Evolutionary conservation across 2,329 filamentous ascomycete genomes (phyloP).

Genomic region (Alternaria sp.): DNA sequence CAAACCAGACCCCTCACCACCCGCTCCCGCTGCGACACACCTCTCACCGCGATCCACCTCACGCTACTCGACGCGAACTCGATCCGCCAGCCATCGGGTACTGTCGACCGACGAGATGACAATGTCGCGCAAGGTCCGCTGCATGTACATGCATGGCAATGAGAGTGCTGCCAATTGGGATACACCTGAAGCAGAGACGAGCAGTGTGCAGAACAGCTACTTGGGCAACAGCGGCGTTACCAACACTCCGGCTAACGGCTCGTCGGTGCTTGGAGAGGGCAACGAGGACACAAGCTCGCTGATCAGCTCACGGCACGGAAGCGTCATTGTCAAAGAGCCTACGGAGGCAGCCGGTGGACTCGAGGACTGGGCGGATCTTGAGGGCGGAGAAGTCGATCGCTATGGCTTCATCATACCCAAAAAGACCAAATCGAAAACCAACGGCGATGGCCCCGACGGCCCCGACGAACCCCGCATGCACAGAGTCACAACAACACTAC

Average conservation of each 20-base stretch:
- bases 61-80: conserved; percentile 42
- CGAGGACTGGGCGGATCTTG: conserved; percentile 69
- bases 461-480: conserved; percentile 54
- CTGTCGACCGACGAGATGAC: conserved; percentile 70
- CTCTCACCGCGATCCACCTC: conserved; percentile 44
- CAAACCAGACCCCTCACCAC: conserved; percentile 25
- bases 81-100: conserved; percentile 52
- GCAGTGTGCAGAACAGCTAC: conserved; percentile 28
- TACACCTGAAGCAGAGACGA: conserved; percentile 26
- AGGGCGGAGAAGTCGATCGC: conserved; percentile 65
- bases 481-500: conserved; percentile 65
- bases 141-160: conserved; percentile 69
- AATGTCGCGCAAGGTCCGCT: conserved; percentile 66
- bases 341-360: conserved; percentile 67
- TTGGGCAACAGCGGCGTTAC: conserved; percentile 31
- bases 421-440: conserved; percentile 42
- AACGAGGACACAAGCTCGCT: conserved; percentile 39
- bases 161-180: conserved; percentile 59
- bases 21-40: conserved; percentile 32
- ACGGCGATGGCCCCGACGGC: conserved; percentile 32
- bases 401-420: conserved; percentile 67
- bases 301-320: conserved; percentile 34
- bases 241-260: conserved; percentile 33
- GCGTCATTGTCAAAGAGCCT: conserved; percentile 56
- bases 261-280: conserved; percentile 27